A percentile compares a stretch with the other conserved stretches of the same genome.
Conservation (phyloP, 352 stramenopile genomes). For the Plasmopara viticola region DNA sequence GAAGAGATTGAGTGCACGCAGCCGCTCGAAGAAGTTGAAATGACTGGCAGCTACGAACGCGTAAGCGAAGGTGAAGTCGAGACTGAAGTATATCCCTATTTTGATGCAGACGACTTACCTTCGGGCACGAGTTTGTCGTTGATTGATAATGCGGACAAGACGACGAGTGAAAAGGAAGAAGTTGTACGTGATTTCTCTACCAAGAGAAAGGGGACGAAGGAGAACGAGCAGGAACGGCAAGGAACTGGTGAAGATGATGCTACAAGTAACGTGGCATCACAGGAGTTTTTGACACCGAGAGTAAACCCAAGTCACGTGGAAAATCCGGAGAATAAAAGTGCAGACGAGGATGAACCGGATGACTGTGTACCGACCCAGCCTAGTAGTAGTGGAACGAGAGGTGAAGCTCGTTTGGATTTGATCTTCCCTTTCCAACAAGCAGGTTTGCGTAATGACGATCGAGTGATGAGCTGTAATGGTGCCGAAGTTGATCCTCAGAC, state of each 20-base stretch:
- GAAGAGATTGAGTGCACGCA: slow-evolving; percentile 40
- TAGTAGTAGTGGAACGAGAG: slow-evolving; percentile 9
- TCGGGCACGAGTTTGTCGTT: slow-evolving; percentile 11
- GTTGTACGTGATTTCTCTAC: not conserved
- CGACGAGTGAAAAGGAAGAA: slow-evolving; percentile 1
- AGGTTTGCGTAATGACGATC: slow-evolving; percentile 26
- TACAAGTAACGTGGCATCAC: slow-evolving; percentile 19
- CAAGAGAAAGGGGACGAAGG: not conserved
- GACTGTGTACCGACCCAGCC: slow-evolving; percentile 48
- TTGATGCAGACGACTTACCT: slow-evolving; percentile 21
- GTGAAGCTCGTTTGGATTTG: slow-evolving; percentile 11
- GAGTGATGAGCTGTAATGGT: not conserved
- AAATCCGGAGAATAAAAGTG: slow-evolving; percentile 4
- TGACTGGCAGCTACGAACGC: slow-evolving; percentile 10
- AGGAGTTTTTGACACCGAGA: slow-evolving; percentile 26
- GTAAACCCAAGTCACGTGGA: slow-evolving; percentile 10
- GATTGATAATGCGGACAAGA: slow-evolving; percentile 7
- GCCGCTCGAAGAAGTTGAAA: slow-evolving; percentile 32
- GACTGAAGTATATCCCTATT: slow-evolving; percentile 16
- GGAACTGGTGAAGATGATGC: slow-evolving; percentile 14
- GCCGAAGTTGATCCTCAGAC: slow-evolving; percentile 29
- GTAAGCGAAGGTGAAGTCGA: slow-evolving; percentile 11
- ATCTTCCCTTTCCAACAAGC: slow-evolving; percentile 10
- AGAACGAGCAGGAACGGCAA: slow-evolving; percentile 4
- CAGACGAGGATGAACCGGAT: slow-evolving; percentile 25